Evolutionary conservation across 306 rosid species (phyloP).

Genomic region (Delonix regia): DNA sequence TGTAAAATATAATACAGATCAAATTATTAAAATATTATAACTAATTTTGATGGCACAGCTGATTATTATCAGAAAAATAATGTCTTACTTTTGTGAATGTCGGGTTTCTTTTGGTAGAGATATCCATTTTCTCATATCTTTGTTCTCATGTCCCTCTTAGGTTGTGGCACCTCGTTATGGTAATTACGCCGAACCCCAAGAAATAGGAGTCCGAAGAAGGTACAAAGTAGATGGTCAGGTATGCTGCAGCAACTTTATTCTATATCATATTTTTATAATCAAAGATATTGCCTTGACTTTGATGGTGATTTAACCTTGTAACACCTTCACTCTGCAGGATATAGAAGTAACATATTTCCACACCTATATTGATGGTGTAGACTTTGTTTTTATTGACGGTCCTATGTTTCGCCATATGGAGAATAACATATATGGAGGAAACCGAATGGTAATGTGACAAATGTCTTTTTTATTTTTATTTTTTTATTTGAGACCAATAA

Average conservation of each 20-base stretch:
- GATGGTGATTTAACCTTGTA: conserved; percentile 28
- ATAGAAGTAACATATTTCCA: conserved; percentile 79
- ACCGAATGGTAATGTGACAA: conserved; percentile 62
- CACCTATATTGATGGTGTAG: conserved; percentile 83
- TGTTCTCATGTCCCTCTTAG: conserved; percentile 49
- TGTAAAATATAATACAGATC: conserved; percentile 4
- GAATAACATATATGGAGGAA: conserved; percentile 72
- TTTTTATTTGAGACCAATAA: conserved; percentile 25
- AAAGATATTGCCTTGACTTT: conserved; percentile 4
- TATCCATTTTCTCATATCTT: conserved; percentile 7
- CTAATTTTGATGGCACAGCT: not conserved
- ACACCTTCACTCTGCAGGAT: conserved; percentile 60
- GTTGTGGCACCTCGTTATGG: conserved; percentile 81
- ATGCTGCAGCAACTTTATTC: conserved; percentile 40
- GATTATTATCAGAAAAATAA: not conserved
- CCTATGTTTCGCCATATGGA: conserved; percentile 57
- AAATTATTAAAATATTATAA: not conserved
- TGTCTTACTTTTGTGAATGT: not conserved
- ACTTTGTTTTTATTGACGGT: conserved; percentile 78
- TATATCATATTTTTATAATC: conserved; percentile 5
- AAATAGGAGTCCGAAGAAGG: conserved; percentile 63
- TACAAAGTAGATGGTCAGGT: conserved; percentile 89
- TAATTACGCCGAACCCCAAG: conserved; percentile 62
- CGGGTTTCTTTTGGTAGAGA: conserved; percentile 2
- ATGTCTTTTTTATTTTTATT: conserved; percentile 26